Percentiles rank a stretch among this genome's conserved stretches.
Evolutionary conservation across 345 rosid species (phyloP).

Genomic region (Trapa incisa): DNA sequence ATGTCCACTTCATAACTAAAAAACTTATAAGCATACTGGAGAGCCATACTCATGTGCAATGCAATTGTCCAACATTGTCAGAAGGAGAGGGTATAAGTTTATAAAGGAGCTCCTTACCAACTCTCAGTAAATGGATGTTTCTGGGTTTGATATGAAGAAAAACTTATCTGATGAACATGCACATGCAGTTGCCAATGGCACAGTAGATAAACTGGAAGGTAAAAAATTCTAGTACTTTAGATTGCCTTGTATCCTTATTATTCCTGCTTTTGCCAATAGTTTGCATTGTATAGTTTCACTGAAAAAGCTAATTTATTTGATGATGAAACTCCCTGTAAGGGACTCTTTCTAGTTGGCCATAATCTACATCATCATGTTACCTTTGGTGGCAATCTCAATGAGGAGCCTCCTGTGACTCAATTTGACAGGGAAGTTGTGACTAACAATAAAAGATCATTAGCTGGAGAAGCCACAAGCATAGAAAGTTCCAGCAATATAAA

Average conservation of each 20-base stretch:
- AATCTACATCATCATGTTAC: not conserved
- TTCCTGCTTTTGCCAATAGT: not conserved
- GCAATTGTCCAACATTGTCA: slow-evolving; percentile 51
- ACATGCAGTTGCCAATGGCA: slow-evolving; percentile 10
- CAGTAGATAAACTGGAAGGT: slow-evolving; percentile 29
- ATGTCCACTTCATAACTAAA: too few species aligned
- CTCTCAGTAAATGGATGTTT: slow-evolving; percentile 18
- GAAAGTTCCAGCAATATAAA: not conserved
- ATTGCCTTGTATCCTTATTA: not conserved
- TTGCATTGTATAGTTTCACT: not conserved
- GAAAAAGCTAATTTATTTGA: slow-evolving; percentile 1
- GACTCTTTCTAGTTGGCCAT: not conserved
- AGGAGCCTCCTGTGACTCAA: not conserved
- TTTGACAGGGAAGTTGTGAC: not conserved
- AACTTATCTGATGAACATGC: slow-evolving; percentile 7
- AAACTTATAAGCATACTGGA: too few species aligned
- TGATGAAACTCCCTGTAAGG: not conserved
- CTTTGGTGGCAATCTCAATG: not conserved
- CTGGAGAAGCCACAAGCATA: not conserved
- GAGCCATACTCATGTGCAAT: too few species aligned
- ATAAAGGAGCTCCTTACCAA: slow-evolving; percentile 47
- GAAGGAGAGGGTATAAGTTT: slow-evolving; percentile 79
- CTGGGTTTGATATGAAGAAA: slow-evolving; percentile 14
- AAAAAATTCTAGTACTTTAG: slow-evolving; percentile 4
- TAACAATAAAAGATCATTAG: not conserved